Base-by-base conservation (phyloP, 805 yeast species). In the Schwanniomyces yamadae region DNA sequence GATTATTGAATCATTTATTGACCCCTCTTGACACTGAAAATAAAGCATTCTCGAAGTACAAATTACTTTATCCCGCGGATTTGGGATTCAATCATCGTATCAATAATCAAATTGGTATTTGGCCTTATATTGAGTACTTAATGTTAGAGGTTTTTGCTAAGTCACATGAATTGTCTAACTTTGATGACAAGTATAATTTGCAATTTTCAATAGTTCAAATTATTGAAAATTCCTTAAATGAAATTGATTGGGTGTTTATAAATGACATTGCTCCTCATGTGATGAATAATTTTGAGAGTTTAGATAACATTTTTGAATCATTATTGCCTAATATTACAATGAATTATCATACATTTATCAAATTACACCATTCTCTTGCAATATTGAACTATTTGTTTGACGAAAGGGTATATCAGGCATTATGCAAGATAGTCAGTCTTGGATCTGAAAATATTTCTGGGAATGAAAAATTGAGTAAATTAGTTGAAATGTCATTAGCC, bases 111-210 rank as follows among this genome's bases (percentile, higher is more conserved):
- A 56, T 69, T 12, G 95, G 96, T 2, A 59, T 88, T 5, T 78
- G 89, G 77, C 88, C 93, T 3, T 91, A 90, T 49, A 55, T 85
- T 36, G 91, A 87, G 35, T 88, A 77, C 48, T 54, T 89, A 10
- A 51, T 84, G n/a, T 61, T 72, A 9, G 84, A 83, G 28, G 77
- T 89, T 0, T 77, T 89, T 45, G 74, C 72, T 5, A 73, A 77
- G 17, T 63, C 85, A 2, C 35, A 61, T 2, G 57, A 67, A 6
- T 55, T 76, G 4, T 53, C 54, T 19, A 21, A 61, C 39, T 3
- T 50, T 40, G 41, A 37, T 0, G 73, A 72, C 11, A 66, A 60
- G 33, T 40, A 58, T 7, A 54, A 68, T 1, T 47, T 90, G 8
- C 90, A 85, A 49, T 42, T 58, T 2, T 66, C 74, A 1, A 67